Base-by-base conservation (phyloP, 2,329 filamentous ascomycete species). In the Xylaria sp. region DNA sequence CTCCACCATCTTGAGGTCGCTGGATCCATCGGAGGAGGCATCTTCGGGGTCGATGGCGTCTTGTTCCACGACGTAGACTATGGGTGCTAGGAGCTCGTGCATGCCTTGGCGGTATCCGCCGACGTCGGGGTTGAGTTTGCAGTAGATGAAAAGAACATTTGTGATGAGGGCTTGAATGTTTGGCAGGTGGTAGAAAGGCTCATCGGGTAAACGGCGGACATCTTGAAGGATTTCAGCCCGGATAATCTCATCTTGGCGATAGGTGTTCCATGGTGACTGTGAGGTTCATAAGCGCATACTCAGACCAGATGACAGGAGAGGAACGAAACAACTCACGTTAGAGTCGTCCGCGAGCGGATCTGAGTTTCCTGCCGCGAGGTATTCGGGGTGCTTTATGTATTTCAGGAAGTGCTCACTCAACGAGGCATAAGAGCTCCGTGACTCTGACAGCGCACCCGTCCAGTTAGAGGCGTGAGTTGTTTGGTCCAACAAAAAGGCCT, bases 81-180 rank as follows among this genome's bases (percentile, higher is more conserved):
- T 86, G 0, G 94, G 92, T 0, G 94, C 94, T 11, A 97, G 80
- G 49, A 99, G 79, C 75, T 99, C 94, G 72, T 99, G 94, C 93
- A 99, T 99, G 9, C 94, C 94, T 76, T 99, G 94, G n/a, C 94
- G 86, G 72, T 99, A 99, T 16, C 85, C 92, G 13, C 91, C 91
- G 57, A 91, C 82, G 66, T 88, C 86, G 1, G 91, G 91, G 70
- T 97, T 91, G 56, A 95, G 82, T 74, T 96, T 97, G 76, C 92
- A 94, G 76, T 92, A 97, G 65, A 99, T 83, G 74, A 97, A 99
- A 39, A 99, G 79, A 37, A 97, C 86, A 70, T 99, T 90, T 37
- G 95, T 77, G 68, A 99, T 87, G 74, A 91, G 89, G 48, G 80
- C 81, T 73, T 97, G 94, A 1, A 90, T 90, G 11, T 81, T 77